Evolutionary conservation across 495 filamentous ascomycete species (phyloP), one percentile per base, ranked within the genome.

Genomic region (Neurospora discreta): DNA sequence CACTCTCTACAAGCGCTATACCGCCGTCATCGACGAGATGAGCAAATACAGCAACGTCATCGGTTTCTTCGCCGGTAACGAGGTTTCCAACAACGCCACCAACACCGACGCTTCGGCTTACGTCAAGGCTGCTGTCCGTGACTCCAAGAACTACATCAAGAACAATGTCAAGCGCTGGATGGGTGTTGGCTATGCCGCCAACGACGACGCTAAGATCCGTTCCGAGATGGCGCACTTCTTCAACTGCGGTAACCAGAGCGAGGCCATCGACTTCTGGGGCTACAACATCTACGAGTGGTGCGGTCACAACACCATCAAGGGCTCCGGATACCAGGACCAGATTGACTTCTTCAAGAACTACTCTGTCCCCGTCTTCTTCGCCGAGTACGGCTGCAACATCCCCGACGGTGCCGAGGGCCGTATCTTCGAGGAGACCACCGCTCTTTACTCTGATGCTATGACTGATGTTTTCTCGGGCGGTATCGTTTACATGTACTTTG

Each of bases 221-320:
- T 82, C 80, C 43, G 78, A 91, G 75, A 87, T 99, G 75, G 93
- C 92, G 39, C 82, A 93, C 79, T 99, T 95, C 84, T 95, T 99
- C 85, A 92, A 97, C 87, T 99, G 95, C 77, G 92, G 91, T 69
- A 80, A 87, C 40, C 71, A 83, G 39, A 82, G 82, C 0, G 84
- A 87, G 15, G 83, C 89, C 46, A 94, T 97, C 73, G 95, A 98
- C 81, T 98, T 93, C 86, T 98, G 93, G 93, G 95, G 95, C 69
- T 97, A 97, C 87, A 99, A 98, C 83, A 95, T 98, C 84, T 98
- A 98, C 84, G 94, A 92, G 43, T 99, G 95, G 95, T 99, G 95
- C 78, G 95, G 95, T 68, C 78, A 92, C 68, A 94, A 90, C 72
- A 87, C 85, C 71, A 95, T 90, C 78, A 75, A 82, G 67, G 74